These are phyloP conservation scores for Acephala macrosclerotiorum DNA, from an alignment of 2,329 filamentous ascomycete species.

Conservation along the genomic window DNA sequence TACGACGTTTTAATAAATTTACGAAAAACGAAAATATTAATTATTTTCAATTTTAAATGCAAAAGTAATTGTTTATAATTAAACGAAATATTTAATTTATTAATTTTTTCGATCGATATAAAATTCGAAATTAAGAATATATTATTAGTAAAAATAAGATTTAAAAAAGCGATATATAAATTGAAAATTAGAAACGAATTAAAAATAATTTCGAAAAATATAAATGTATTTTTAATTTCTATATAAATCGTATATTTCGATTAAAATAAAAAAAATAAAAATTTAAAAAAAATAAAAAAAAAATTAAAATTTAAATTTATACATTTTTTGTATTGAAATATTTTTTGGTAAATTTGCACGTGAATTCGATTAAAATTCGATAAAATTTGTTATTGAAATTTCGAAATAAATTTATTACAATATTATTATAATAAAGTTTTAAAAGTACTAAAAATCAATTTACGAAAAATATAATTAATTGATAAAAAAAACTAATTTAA, in stretches of 20 bases:
- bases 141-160: conserved; percentile 40
- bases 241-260: conserved; percentile 16
- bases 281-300: conserved; percentile 14
- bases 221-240: too few species aligned
- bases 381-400: conserved; percentile 19
- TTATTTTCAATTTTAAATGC: too few species aligned
- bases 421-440: conserved; percentile 29
- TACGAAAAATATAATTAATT: too few species aligned
- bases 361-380: conserved; percentile 28
- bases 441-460: conserved; percentile 29
- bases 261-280: conserved; percentile 9
- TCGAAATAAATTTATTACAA: conserved; percentile 25
- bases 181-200: conserved; percentile 47
- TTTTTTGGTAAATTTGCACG: too few species aligned
- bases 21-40: too few species aligned
- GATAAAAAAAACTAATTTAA: conserved; percentile 22
- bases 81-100: conserved; percentile 28
- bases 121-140: conserved; percentile 8
- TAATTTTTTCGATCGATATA: too few species aligned
- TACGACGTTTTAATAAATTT: too few species aligned
- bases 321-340: conserved; percentile 21
- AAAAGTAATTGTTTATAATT: conserved; percentile 39
- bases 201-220: too few species aligned
- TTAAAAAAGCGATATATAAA: conserved; percentile 45
- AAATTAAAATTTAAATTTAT: conserved; percentile 10